Percentiles rank a stretch among this genome's conserved stretches.
These are phyloP conservation scores for Tolypocladium pustulatum DNA, from an alignment of 2,329 filamentous ascomycete species.

Conservation along the genomic window DNA sequence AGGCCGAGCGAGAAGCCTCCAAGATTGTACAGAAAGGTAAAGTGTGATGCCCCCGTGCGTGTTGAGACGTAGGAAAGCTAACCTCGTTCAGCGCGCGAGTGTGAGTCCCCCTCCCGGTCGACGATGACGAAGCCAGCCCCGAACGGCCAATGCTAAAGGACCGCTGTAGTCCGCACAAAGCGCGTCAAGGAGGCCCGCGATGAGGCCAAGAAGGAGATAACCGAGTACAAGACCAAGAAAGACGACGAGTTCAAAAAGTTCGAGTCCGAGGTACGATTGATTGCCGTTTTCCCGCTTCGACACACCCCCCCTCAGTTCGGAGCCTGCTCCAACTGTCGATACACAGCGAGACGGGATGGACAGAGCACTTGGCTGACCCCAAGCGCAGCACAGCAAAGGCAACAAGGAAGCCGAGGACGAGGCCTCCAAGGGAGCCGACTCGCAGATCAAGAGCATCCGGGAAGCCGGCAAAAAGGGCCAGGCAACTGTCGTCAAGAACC, in stretches of 20 bases:
- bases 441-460: constrained; percentile 73
- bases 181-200: constrained; percentile 91
- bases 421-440: constrained; percentile 71
- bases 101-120: constrained; percentile 38
- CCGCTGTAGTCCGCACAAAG: constrained; percentile 61
- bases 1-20: constrained; percentile 97
- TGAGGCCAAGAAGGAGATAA: constrained; percentile 96
- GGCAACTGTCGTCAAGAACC: constrained; percentile 67
- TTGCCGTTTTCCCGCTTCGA: neutral
- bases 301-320: neutral
- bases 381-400: constrained; percentile 76
- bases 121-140: neutral
- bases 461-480: constrained; percentile 70
- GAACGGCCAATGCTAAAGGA: neutral
- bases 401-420: constrained; percentile 70
- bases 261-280: constrained; percentile 52
- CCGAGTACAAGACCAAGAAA: constrained; percentile 80
- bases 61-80: neutral
- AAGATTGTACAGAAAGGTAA: constrained; percentile 97
- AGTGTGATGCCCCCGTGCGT: constrained; percentile 1
- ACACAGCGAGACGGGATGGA: neutral
- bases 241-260: constrained; percentile 94
- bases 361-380: neutral
- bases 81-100: constrained; percentile 63
- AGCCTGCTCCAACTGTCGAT: neutral